Evolutionary conservation across 2,329 filamentous ascomycete species (phyloP), one percentile per base, ranked within the genome.

Genomic region (Penicillium sp.): DNA sequence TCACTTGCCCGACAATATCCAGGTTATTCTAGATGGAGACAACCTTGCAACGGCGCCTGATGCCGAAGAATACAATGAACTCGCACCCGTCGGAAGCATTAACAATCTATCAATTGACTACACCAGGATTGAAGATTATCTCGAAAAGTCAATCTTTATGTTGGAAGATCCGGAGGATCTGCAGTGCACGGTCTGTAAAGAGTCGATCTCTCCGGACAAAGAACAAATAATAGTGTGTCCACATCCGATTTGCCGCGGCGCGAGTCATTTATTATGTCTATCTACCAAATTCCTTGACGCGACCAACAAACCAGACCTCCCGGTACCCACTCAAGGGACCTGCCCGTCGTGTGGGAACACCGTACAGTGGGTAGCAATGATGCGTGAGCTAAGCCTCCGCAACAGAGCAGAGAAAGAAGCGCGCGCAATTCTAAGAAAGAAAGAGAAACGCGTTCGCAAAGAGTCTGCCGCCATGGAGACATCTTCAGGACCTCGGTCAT

Each of bases 341-440:
- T 97, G 93, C 74, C 90, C 90, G 0, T 75, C 76, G 19, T 97
- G 93, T 68, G 74, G 79, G 1, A 77, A 78, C 0, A 72, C 78
- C 5, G 75, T 91, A 2, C 71, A 79, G 48, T 97, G 93, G 93
- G 78, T 80, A 0, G 83, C 88, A 45, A 84, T 97, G 75, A 88
- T 95, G 77, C 92, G 86, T 68, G 92, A 96, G 69, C 74, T 96
- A 63, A 94, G 83, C 48, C 75, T 96, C 46, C 82, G 93, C 31
- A 78, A 84, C 35, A 82, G 90, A 25, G 91, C 88, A 0, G 73
- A 81, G 52, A 88, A 88, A 55, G 88, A 91, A 61, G 76, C 92
- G 1, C 82, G 86, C 38, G 46, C 50, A 17, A 85, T 85, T 61
- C 66, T 96, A 26, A 79, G 91, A 63, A 89, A 84, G 69, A 75